A percentile compares a stretch with the other conserved stretches of the same genome.
Conservation (phyloP, 169 alveolate genomes). For the Cryptosporidium muris region DNA sequence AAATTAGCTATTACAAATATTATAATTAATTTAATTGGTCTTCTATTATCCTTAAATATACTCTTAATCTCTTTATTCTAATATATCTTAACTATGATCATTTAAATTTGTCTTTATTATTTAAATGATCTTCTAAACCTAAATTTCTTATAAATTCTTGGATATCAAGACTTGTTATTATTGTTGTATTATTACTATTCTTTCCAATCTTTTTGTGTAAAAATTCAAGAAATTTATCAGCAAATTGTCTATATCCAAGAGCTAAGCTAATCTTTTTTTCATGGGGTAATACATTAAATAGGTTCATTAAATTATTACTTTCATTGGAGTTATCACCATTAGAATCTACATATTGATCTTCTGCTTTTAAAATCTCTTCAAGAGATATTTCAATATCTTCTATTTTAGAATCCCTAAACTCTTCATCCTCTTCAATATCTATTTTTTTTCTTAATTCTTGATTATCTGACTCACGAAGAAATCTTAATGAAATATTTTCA, state of each 20-base stretch:
- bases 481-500: constrained; percentile 12
- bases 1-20: too few species aligned
- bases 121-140: constrained; percentile 7
- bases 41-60: too few species aligned
- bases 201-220: constrained; percentile 14
- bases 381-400: constrained; percentile 24
- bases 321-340: constrained; percentile 55
- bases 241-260: constrained; percentile 57
- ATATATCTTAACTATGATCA: too few species aligned
- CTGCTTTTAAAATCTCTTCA: constrained; percentile 53
- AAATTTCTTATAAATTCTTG: constrained; percentile 21
- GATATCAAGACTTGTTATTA: constrained; percentile 25
- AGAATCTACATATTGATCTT: neutral
- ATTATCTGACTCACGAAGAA: constrained; percentile 4
- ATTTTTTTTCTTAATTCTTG: neutral
- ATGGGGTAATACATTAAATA: constrained; percentile 46
- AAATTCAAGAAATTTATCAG: constrained; percentile 48
- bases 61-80: neutral
- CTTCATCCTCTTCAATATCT: constrained; percentile 9
- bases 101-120: neutral
- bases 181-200: constrained; percentile 21
- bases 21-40: too few species aligned
- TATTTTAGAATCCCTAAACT: neutral
- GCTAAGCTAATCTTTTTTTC: constrained; percentile 53
- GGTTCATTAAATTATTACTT: neutral